Evolutionary conservation across 2,329 filamentous ascomycete genomes (phyloP).

Genomic region (Alternaria burnsii): DNA sequence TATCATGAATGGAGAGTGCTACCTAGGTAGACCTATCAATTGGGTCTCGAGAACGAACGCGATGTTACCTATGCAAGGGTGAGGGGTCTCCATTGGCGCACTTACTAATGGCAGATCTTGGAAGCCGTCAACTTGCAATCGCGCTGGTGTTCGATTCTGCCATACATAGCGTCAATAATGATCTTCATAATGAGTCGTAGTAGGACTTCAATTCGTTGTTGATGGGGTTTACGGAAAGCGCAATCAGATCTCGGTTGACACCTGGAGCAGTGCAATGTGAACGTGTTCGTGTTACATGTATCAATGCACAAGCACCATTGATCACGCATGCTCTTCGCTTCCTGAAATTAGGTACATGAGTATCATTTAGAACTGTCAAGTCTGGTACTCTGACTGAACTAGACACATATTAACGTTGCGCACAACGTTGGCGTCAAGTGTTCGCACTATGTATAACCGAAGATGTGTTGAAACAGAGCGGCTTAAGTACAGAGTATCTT

Average conservation of each 20-base stretch:
- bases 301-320: neutral
- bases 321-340: neutral
- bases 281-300: neutral
- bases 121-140: neutral
- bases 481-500: neutral
- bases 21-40: neutral
- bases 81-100: neutral
- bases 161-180: neutral
- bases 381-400: neutral
- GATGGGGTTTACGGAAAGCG: too few species aligned
- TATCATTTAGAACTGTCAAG: neutral
- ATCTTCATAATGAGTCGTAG: neutral
- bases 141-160: neutral
- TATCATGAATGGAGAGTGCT: neutral
- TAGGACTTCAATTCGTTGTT: neutral
- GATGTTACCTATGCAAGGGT: neutral
- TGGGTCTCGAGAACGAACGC: neutral
- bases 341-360: neutral
- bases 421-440: neutral
- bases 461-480: neutral
- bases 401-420: neutral
- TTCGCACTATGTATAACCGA: neutral
- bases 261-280: neutral
- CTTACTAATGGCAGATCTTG: neutral
- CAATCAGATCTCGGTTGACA: neutral